Evolutionary conservation across 768 basidiomycete species (phyloP), one percentile per base, ranked within the genome.

Genomic region (Fomitopsis pulvina): DNA sequence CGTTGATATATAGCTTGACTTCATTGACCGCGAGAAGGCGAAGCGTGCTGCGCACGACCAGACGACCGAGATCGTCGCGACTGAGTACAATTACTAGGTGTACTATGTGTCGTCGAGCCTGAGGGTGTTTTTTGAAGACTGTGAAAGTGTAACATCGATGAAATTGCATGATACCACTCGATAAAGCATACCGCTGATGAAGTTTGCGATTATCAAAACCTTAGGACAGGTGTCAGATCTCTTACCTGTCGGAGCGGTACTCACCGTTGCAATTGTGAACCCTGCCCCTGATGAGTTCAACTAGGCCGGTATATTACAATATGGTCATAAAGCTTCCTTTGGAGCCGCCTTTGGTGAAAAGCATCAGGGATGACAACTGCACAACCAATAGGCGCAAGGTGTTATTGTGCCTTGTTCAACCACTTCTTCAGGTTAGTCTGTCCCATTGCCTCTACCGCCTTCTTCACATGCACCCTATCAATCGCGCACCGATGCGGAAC

Each of bases 351-450:
- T n/a, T n/a, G n/a, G n/a, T n/a, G n/a, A n/a, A n/a, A n/a, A 32
- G 7, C 30, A 32, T 32, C 30, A 32, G 16, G 30, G 30, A 32
- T 7, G 30, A 16, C 30, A 8, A 16, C 30, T 32, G 30, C 30
- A 32, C 8, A 32, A 32, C 30, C 30, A 32, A 16, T 8, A 32
- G 30, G 30, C 30, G 7, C 6, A 16, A 37, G 14, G 18, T 37
- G 16, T 68, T 58, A 74, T 57, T 71, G 70, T 1, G 77, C 76
- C 54, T 81, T 87, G 44, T 66, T 78, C 47, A 90, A 69, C 90
- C 90, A 92, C 62, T 86, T 87, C 62, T 78, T 87, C 48, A 92
- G 66, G 56, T 76, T 85, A 10, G 80, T 78, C 57, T 88, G 84
- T 2, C 83, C 82, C 40, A 73, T 72, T 57, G 67, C 77, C 41